Conservation (phyloP, 2,329 filamentous ascomycete species). For the Alternaria gaisen region DNA sequence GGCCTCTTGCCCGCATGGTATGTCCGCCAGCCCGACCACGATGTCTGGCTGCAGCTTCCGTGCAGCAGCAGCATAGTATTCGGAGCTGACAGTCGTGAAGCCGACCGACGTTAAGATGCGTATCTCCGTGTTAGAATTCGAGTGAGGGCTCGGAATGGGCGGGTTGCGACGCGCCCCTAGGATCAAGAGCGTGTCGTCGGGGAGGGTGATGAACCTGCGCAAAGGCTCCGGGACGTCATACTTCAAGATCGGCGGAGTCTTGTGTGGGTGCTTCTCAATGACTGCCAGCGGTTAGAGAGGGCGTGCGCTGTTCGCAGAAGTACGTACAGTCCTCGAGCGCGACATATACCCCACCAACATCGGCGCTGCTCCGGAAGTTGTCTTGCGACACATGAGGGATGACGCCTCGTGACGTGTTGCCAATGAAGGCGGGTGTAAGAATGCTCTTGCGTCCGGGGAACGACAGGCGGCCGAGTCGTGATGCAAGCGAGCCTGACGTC, state of each 20-base stretch:
- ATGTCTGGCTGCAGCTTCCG: slow-evolving; percentile 79
- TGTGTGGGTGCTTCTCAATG: slow-evolving; percentile 65
- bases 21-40: slow-evolving; percentile 78
- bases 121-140: slow-evolving; percentile 75
- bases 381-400: slow-evolving; percentile 92
- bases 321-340: slow-evolving; percentile 90
- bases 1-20: slow-evolving; percentile 65
- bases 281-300: slow-evolving; percentile 59
- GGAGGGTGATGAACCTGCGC: slow-evolving; percentile 78
- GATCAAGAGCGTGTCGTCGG: slow-evolving; percentile 71
- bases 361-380: slow-evolving; percentile 71
- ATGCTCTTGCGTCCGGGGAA: slow-evolving; percentile 71
- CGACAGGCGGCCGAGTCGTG: slow-evolving; percentile 73
- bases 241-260: slow-evolving; percentile 63
- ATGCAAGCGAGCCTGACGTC: slow-evolving; percentile 52
- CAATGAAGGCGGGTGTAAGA: slow-evolving; percentile 83
- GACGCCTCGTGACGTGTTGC: slow-evolving; percentile 80
- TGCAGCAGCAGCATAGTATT: slow-evolving; percentile 74
- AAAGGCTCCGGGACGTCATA: slow-evolving; percentile 63
- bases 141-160: slow-evolving; percentile 72
- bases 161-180: slow-evolving; percentile 81
- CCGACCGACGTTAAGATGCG: slow-evolving; percentile 87
- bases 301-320: background rate
- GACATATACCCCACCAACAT: slow-evolving; percentile 76
- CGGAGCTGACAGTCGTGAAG: slow-evolving; percentile 74